phyloP scores from a whole-genome alignment of 2,329 filamentous ascomycete species.

The Hyphodiscus sp. region DNA sequence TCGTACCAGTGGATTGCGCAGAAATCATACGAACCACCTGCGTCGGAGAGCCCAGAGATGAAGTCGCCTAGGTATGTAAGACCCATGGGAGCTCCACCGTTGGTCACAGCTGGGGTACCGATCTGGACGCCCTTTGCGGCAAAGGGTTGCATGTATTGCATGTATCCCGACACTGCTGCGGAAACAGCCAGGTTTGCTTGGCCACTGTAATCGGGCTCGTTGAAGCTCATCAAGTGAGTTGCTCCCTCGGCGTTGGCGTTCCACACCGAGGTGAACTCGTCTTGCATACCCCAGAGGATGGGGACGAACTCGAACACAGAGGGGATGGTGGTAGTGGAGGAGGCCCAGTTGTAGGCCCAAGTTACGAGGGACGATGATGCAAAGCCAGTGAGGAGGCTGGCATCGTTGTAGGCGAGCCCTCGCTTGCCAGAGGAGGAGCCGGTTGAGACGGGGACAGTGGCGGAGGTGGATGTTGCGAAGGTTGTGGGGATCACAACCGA shows the following conservation, averaged over 20 bases:
- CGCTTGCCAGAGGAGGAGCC: constrained; percentile 34
- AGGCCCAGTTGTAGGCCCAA: constrained; percentile 68
- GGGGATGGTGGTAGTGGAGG: constrained; percentile 32
- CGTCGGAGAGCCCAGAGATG: constrained; percentile 32
- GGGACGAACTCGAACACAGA: constrained; percentile 53
- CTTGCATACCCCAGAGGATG: constrained; percentile 53
- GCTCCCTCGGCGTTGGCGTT: constrained; percentile 43
- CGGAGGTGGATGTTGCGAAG: not conserved
- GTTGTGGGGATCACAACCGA: constrained; percentile 3
- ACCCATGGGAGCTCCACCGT: constrained; percentile 35
- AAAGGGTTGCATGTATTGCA: constrained; percentile 39
- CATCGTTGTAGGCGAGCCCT: constrained; percentile 62
- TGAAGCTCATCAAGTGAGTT: constrained; percentile 58
- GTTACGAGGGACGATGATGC: constrained; percentile 36
- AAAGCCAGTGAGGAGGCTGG: constrained; percentile 46
- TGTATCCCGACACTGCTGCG: constrained; percentile 35
- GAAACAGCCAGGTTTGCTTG: constrained; percentile 45
- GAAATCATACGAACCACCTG: constrained; percentile 38
- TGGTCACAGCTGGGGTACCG: constrained; percentile 42
- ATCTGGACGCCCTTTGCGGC: constrained; percentile 35
- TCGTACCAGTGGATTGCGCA: constrained; percentile 43
- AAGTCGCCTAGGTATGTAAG: constrained; percentile 39
- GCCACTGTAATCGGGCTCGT: constrained; percentile 59
- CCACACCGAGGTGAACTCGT: constrained; percentile 45
- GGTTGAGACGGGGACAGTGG: constrained; percentile 3